Evolutionary conservation across 768 basidiomycete species (phyloP).

Genomic region (Phlebiopsis gigantea): DNA sequence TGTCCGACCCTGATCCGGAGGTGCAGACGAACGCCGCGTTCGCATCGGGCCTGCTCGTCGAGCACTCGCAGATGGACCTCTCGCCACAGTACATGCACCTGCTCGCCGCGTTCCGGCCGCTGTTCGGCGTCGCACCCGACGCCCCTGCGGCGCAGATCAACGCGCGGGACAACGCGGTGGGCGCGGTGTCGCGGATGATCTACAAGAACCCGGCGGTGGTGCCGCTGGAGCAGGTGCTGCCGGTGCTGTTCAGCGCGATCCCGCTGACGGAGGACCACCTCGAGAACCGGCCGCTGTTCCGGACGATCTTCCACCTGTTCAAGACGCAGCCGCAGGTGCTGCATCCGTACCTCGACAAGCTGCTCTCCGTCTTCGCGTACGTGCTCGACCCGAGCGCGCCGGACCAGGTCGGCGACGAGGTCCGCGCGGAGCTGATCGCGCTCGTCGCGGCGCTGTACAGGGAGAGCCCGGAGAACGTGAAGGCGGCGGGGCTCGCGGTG

Average conservation of each 20-base stretch:
- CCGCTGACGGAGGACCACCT: constrained; percentile 85
- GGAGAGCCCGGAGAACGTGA: constrained; percentile 74
- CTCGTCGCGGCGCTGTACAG: constrained; percentile 68
- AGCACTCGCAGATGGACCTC: constrained; percentile 79
- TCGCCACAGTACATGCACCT: constrained; percentile 75
- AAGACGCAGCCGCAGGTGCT: constrained; percentile 66
- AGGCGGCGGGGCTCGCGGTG: constrained; percentile 65
- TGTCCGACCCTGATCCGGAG: constrained; percentile 83
- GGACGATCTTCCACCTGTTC: constrained; percentile 85
- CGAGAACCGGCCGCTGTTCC: constrained; percentile 88
- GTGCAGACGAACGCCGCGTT: constrained; percentile 96
- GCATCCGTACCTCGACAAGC: constrained; percentile 68
- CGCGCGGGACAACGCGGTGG: constrained; percentile 95
- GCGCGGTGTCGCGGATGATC: constrained; percentile 87
- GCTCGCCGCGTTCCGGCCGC: constrained; percentile 72
- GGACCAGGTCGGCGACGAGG: constrained; percentile 80
- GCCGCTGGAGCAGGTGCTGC: constrained; percentile 88
- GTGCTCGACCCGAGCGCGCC: constrained; percentile 71
- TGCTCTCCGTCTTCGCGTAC: constrained; percentile 74
- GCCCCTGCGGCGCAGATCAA: constrained; percentile 66
- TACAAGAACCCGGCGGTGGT: constrained; percentile 70
- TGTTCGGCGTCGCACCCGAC: constrained; percentile 66
- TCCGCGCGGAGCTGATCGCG: constrained; percentile 67
- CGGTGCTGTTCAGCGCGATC: constrained; percentile 73
- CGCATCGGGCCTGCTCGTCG: constrained; percentile 86